Conservation (phyloP, 352 stramenopile species). For the Pythium coloratum region DNA sequence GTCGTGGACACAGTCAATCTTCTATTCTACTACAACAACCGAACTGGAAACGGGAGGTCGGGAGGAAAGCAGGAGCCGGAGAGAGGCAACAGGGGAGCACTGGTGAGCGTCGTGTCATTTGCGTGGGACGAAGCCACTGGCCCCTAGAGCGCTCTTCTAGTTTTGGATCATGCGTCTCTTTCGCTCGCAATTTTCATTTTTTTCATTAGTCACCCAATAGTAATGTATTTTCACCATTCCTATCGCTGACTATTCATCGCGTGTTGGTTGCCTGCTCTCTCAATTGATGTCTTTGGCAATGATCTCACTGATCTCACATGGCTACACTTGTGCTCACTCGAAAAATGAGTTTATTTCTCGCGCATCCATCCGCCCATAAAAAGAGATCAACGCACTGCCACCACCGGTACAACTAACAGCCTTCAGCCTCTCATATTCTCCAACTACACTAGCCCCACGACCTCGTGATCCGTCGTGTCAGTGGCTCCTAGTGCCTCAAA, state of each 20-base stretch:
- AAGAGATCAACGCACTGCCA: background rate
- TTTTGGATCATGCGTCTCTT: slow-evolving; percentile 28
- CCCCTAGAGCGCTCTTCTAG: background rate
- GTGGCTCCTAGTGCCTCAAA: background rate
- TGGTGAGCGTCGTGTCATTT: background rate
- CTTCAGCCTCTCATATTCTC: background rate
- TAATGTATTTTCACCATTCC: slow-evolving; percentile 36
- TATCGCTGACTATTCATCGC: slow-evolving; percentile 21
- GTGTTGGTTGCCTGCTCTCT: background rate
- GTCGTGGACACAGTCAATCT: slow-evolving; percentile 1
- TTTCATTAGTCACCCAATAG: slow-evolving; percentile 29
- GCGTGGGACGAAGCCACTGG: background rate
- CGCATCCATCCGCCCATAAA: background rate
- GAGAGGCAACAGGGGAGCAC: background rate
- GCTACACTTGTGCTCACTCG: slow-evolving; percentile 1
- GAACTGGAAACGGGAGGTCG: slow-evolving; percentile 12
- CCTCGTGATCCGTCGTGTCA: background rate
- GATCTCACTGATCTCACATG: background rate
- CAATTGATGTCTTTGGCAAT: background rate
- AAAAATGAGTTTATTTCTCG: background rate
- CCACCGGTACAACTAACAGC: slow-evolving; percentile 5
- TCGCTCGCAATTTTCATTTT: slow-evolving; percentile 25
- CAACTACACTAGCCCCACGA: background rate
- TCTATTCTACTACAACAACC: slow-evolving; percentile 7
- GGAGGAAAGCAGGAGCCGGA: slow-evolving; percentile 27